Conservation (phyloP, 352 stramenopile genomes). For the Pythium dissimile region DNA sequence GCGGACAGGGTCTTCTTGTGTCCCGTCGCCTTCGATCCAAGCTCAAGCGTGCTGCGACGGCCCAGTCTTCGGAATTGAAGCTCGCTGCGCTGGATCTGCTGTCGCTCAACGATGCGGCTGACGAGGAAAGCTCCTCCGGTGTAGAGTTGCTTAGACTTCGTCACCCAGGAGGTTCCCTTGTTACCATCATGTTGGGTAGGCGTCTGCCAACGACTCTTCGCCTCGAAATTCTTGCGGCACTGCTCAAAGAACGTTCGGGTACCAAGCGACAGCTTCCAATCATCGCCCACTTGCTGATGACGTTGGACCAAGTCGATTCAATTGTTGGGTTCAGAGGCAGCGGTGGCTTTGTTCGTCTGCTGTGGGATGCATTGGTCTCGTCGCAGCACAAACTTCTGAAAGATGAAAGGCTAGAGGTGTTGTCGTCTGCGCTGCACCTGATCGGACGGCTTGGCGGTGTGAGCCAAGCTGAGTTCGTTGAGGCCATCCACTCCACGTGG, state of each 20-base stretch:
- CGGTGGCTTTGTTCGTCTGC: background rate
- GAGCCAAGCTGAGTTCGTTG: background rate
- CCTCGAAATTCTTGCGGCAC: background rate
- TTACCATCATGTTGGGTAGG: background rate
- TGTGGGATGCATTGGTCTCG: conserved; percentile 1
- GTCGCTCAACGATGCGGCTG: background rate
- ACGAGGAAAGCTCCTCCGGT: background rate
- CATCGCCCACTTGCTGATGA: background rate
- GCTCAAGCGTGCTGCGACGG: background rate
- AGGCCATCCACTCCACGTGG: conserved; percentile 1
- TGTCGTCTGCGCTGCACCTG: conserved; percentile 16
- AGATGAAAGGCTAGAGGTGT: background rate
- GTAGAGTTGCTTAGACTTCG: background rate
- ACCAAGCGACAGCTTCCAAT: background rate
- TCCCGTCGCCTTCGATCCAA: conserved; percentile 5
- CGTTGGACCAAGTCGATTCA: background rate
- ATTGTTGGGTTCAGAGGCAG: background rate
- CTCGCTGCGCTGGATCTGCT: conserved; percentile 6
- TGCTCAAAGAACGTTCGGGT: background rate
- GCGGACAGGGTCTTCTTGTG: background rate
- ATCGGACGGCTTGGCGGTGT: conserved; percentile 8
- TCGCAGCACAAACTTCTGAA: background rate
- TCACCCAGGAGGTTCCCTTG: background rate
- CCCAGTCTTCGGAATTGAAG: background rate
- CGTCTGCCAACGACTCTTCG: conserved; percentile 1